Base-by-base conservation (phyloP, 495 filamentous ascomycete species). In the Sabuloglossum arenarium region DNA sequence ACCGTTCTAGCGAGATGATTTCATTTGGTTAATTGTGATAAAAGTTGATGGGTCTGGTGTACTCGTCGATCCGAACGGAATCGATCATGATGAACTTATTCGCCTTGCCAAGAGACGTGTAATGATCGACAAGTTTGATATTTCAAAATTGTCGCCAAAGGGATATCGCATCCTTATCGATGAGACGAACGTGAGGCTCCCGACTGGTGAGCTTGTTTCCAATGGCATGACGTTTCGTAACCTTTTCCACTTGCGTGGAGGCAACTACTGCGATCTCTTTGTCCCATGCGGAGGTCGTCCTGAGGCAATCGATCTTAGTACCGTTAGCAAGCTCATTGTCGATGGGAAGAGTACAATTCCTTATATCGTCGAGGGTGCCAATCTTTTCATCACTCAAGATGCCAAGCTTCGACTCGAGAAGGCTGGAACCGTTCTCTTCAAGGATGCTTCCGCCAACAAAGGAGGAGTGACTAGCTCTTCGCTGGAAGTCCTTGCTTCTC, bases 381-480 rank as follows among this genome's bases (percentile, higher is more conserved):
- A 98, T 65, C 74, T 98, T 42, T 98, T 98, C 78, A 91, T 98
- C 69, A 97, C 91, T 12, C 93, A 98, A 69, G 91, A 98, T 64
- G 88, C 87, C 60, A 98, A 98, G 75, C 75, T 97, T 56, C 83
- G 88, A 23, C 78, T 98, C 5, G 91, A 98, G 70, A 81, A 85
- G 61, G 90, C 91, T 29, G 93, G 93, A 59, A 88, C 84, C 64
- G 82, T 97, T 61, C 68, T 98, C 45, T 97, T 86, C 78, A 98
- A 98, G 73, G 91, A 98, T 69, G 91, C 91, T 12, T 94, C 87
- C 45, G 88, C 93, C 45, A 98, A 98, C 76, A 98, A 98, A 75
- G 91, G 91, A 63, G 91, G 91, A 66, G 91, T 98, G 50, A 98
- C 91, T 6, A 94, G 86, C n/a, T 97, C 91, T 0, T 98, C 91